Evolutionary conservation across 2,329 filamentous ascomycete species (phyloP), one percentile per base, ranked within the genome.

Genomic region (Beauveria rudraprayagi): DNA sequence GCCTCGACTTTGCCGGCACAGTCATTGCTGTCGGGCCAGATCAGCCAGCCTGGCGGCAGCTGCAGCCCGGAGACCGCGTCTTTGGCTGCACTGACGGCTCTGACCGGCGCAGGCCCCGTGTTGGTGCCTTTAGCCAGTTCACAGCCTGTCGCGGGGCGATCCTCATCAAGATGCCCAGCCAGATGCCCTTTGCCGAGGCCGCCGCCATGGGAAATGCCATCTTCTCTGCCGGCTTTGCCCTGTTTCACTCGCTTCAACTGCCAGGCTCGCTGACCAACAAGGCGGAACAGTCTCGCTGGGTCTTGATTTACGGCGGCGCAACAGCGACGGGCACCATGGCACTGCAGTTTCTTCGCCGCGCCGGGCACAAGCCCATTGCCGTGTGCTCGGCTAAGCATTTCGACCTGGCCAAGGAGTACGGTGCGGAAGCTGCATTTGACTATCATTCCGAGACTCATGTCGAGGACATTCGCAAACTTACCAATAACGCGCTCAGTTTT

Each of bases 301-400:
- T 82, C 0, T 66, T 82, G 1, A 73, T 82, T 1, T 74, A 73
- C 48, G 80, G 79, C 1, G 80, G 78, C 1, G 70, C 68, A 40
- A 78, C 77, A 1, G 69, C 76, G 0, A 74, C 70, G 0, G 79
- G 78, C 0, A 76, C 74, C 0, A 66, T 73, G 56, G 77, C 76
- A 0, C 72, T 79, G 3, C 79, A 82, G 63, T 58, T 58, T 22
- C 46, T 58, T 5, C 56, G 46, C 3, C 44, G 62, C 8, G 43
- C 60, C 1, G 63, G 63, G 3, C 53, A 57, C 40, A 47, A 56
- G 1, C 63, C 62, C 5, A 59, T 65, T 6, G 63, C 66, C 9
- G 69, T 67, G 0, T 68, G 65, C 59, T 70, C 68, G 10, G 67
- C 67, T 0, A 52, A 58, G 3, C 67, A 69, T 63, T 74, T 71